phyloP scores from a whole-genome alignment of 108 stramenopile species.

The Nitzschia inconspicua region DNA sequence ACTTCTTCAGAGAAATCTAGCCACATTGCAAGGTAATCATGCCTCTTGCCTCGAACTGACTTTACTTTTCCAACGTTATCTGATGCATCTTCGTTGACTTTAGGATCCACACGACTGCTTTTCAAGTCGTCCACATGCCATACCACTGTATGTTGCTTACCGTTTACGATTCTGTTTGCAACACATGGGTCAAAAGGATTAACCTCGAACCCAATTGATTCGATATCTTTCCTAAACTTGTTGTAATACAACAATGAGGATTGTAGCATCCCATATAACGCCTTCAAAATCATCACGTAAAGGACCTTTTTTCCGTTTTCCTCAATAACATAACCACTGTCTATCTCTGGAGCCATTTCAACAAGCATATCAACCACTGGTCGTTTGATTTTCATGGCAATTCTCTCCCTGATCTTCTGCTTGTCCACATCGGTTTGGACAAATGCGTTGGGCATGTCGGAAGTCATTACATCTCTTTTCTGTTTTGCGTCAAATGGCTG shows the following conservation, averaged over 20 bases:
- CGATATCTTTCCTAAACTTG: conserved; percentile 6
- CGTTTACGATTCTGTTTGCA: conserved; percentile 34
- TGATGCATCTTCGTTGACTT: neutral
- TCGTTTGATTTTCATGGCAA: too few relatives aligned
- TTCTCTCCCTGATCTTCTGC: too few relatives aligned
- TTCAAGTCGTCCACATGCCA: conserved; percentile 60
- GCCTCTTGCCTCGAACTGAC: conserved; percentile 25
- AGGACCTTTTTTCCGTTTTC: conserved; percentile 24
- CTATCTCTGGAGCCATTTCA: too few relatives aligned
- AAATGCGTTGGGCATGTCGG: too few relatives aligned
- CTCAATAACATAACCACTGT: too few relatives aligned
- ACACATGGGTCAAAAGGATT: conserved; percentile 64
- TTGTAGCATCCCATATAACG: conserved; percentile 38
- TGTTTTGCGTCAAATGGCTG: too few relatives aligned
- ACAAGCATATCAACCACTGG: too few relatives aligned
- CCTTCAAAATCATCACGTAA: conserved; percentile 39
- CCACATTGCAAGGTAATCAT: conserved; percentile 49
- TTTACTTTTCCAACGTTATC: conserved; percentile 12
- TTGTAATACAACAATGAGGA: conserved; percentile 35
- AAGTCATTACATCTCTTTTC: too few relatives aligned
- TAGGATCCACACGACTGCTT: conserved; percentile 23
- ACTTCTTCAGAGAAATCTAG: conserved; percentile 26
- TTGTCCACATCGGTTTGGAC: too few relatives aligned
- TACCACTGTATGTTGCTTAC: conserved; percentile 32
- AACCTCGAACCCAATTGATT: conserved; percentile 32